Evolutionary conservation across 2,329 filamentous ascomycete genomes (phyloP), one percentile per base, ranked within the genome.

Genomic region (Trichoderma sp.): DNA sequence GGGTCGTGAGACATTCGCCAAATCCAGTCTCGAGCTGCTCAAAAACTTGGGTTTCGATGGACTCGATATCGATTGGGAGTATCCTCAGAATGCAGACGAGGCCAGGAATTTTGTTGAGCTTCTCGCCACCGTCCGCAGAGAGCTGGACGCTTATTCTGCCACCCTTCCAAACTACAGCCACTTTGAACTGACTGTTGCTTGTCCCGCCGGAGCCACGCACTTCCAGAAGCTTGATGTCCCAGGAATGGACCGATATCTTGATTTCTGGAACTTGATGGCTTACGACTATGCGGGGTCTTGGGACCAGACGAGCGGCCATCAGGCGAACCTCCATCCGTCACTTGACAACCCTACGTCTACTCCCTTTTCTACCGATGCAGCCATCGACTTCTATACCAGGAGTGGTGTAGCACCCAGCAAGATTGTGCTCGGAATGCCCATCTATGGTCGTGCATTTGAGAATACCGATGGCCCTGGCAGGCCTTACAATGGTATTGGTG

Each of bases 201-300:
- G 86, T 75, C 89, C 90, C 0, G 90, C 90, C 4, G 90, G 90
- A 2, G 80, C 88, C 0, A 81, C 87, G 71, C 90, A 92, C 81
- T 90, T 88, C 80, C 79, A 86, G 72, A 90, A 87, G 76, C 83
- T 93, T 70, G 85, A 91, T 76, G 81, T 93, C n/a, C 72, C 80
- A 0, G 88, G 81, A 71, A 92, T 93, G 91, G 89, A 93, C 78
- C 80, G 78, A 14, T 86, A 88, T 71, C 84, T 93, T 1, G 91
- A 93, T 81, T 93, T 93, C 80, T 93, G 91, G 91, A 93, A 93
- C 80, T 81, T 94, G 56, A 97, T 97, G 94, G 92, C 92, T 2
- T 97, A 97, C 81, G 94, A 97, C 82, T 97, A 88, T 79, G 90
- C 94, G 6, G 95, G 95, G 1, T 91, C 90, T 3, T 98, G 94